Conservation (phyloP, 192 early-diverging fungal species). For the Rhizoclosmatium sp. region DNA sequence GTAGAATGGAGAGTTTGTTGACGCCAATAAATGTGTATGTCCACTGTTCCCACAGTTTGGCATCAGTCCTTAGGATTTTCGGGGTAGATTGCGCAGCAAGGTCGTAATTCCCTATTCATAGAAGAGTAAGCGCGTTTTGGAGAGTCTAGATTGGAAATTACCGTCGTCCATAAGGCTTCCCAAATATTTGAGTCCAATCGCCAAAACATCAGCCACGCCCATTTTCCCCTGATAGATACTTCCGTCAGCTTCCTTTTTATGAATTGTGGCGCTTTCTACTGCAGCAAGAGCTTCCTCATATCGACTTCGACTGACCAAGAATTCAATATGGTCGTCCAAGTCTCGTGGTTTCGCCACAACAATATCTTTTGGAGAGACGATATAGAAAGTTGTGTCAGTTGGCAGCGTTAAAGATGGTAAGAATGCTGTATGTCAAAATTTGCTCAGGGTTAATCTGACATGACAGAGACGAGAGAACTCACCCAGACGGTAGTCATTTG, state of each 20-base stretch:
- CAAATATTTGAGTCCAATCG: slow-evolving; percentile 86
- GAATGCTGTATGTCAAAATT: slow-evolving; percentile 10
- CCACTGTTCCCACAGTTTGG: slow-evolving; percentile 89
- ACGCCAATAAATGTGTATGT: slow-evolving; percentile 86
- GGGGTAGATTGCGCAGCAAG: slow-evolving; percentile 78
- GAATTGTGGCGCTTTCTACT: slow-evolving; percentile 56
- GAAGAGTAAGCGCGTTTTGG: not conserved
- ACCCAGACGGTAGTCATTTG: slow-evolving; percentile 94
- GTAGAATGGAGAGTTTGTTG: slow-evolving; percentile 76
- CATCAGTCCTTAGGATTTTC: slow-evolving; percentile 75
- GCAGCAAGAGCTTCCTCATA: slow-evolving; percentile 84
- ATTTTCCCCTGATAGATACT: slow-evolving; percentile 46
- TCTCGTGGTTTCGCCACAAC: slow-evolving; percentile 89
- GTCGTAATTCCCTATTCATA: slow-evolving; percentile 53
- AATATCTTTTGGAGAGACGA: slow-evolving; percentile 94
- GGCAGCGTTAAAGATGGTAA: slow-evolving; percentile 32
- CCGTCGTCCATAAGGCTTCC: slow-evolving; percentile 75
- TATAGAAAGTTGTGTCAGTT: slow-evolving; percentile 84
- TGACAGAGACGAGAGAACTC: not conserved
- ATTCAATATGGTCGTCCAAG: slow-evolving; percentile 91
- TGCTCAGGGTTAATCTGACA: not conserved
- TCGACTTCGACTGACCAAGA: slow-evolving; percentile 80
- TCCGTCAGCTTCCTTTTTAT: slow-evolving; percentile 39
- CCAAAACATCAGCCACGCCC: slow-evolving; percentile 62
- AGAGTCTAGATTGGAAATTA: not conserved